Evolutionary conservation across 2,329 filamentous ascomycete genomes (phyloP).

Genomic region (Pseudogymnoascus sp.): DNA sequence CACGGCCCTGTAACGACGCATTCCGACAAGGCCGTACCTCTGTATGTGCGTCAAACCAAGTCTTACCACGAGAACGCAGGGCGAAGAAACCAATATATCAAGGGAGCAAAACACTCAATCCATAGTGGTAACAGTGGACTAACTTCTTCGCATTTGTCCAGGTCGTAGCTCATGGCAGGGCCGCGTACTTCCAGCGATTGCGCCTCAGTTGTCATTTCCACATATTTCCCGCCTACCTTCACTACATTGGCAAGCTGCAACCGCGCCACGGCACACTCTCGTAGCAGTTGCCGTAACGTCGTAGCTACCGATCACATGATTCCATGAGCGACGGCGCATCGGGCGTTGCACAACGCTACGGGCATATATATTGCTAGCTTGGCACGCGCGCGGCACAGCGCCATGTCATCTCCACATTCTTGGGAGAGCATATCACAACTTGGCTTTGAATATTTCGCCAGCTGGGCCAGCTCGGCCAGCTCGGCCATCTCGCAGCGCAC

Average conservation of each 20-base stretch:
- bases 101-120: background rate
- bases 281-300: background rate
- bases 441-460: background rate
- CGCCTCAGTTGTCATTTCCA: background rate
- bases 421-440: background rate
- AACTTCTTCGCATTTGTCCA: background rate
- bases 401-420: background rate
- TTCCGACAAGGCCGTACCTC: background rate
- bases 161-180: background rate
- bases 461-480: background rate
- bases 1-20: background rate
- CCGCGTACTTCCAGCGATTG: background rate
- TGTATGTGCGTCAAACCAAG: background rate
- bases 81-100: background rate
- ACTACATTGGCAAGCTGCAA: background rate
- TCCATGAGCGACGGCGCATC: background rate
- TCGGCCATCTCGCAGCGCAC: background rate
- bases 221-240: background rate
- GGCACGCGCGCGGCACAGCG: background rate
- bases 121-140: background rate
- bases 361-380: background rate
- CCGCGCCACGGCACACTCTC: background rate
- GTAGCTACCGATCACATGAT: background rate
- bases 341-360: background rate
- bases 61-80: background rate